Conservation (phyloP, 1,284 basidiomycete genomes). For the Boletus subluridellus region DNA sequence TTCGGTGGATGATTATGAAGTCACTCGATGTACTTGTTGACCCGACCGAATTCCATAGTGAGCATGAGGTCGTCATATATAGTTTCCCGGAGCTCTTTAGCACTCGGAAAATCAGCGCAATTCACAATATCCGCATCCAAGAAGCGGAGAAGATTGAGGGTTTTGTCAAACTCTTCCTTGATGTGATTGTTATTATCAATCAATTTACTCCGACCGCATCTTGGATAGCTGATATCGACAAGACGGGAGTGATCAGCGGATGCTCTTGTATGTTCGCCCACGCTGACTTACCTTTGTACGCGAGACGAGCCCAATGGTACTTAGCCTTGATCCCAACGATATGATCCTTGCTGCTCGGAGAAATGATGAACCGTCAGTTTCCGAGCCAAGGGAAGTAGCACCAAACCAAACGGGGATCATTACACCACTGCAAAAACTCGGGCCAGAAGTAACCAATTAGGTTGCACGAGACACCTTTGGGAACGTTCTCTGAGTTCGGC, state of each 20-base stretch:
- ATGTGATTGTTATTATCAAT: constrained; percentile 8
- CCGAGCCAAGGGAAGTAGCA: constrained; percentile 48
- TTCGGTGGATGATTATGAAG: constrained; percentile 27
- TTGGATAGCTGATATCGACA: constrained; percentile 49
- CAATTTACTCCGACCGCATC: constrained; percentile 46
- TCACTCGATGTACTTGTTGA: constrained; percentile 25
- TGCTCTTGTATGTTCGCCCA: not conserved
- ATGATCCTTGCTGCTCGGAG: constrained; percentile 42
- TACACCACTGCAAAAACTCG: too few relatives aligned
- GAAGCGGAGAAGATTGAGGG: constrained; percentile 37
- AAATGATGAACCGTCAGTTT: constrained; percentile 51
- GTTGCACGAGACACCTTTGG: too few relatives aligned
- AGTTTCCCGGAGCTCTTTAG: constrained; percentile 29
- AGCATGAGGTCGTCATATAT: constrained; percentile 28
- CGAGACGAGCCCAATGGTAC: constrained; percentile 48
- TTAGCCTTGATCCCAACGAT: constrained; percentile 50
- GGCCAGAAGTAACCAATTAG: too few relatives aligned
- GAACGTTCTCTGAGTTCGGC: too few relatives aligned
- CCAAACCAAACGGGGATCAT: constrained; percentile 27
- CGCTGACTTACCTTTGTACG: constrained; percentile 41
- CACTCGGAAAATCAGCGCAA: constrained; percentile 40
- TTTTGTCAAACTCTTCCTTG: constrained; percentile 36
- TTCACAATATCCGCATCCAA: constrained; percentile 45
- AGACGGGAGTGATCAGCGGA: not conserved
- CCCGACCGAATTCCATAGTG: constrained; percentile 39